Base-by-base conservation (phyloP, 2,329 filamentous ascomycete species). In the Fusarium chaquense region DNA sequence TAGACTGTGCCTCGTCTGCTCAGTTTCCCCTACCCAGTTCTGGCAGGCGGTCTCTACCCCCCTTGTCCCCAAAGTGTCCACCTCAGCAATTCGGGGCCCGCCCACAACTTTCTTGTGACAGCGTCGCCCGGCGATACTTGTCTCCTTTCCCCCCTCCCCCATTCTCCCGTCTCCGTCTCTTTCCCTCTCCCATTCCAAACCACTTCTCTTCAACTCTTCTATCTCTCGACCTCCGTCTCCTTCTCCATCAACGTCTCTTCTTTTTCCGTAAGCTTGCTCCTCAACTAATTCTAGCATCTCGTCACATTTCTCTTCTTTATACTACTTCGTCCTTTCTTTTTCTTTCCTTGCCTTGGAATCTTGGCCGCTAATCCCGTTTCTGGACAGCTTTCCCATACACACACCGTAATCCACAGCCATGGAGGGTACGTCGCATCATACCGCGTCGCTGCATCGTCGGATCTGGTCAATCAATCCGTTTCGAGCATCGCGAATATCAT, bases 331-430 rank as follows among this genome's bases (percentile, higher is more conserved):
- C 69, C 65, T 71, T 68, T 71, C 73, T 70, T 53, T 67, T 64
- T 63, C 62, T 59, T 57, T 57, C 63, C 46, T 62, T 33, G 28
- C 62, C 54, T 68, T 62, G 43, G 60, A 63, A 61, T 67, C 62
- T 67, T 69, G 66, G 69, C 73, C 73, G 70, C 73, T 75, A 75
- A 75, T 74, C 72, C 73, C 73, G 70, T 75, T 74, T 75, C 73
- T 75, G 73, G 73, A 75, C 73, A 78, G 76, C 73, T 75, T 77
- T 75, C 76, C 56, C 69, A 71, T 71, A 71, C 65, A 66, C 68
- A 73, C 75, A 74, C 69, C 73, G 69, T 75, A 78, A 85, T 82
- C 82, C 79, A 80, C 81, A 83, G 84, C 80, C 80, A 88, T 88
- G 86, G 86, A 85, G 82, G 83, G 83, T 85, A 84, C 76, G 83